Base-by-base conservation (phyloP, 768 basidiomycete species). In the Chalciporus piperatus region DNA sequence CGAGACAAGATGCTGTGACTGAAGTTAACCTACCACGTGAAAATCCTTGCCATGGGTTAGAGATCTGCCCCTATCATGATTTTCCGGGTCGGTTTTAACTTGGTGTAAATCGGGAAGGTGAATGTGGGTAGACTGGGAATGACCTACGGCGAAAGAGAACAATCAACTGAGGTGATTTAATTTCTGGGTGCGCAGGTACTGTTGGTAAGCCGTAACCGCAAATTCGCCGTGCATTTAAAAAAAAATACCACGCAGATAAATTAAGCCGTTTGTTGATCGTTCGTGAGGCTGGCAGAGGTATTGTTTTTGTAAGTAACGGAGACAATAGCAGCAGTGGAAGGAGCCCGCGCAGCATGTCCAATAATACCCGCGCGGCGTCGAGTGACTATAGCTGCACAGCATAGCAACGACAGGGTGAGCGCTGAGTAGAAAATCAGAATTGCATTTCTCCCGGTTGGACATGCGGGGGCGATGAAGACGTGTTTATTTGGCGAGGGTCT, bases 181-280 rank as follows among this genome's bases (percentile, higher is more conserved):
- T 37, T 37, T 37, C 35, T 32, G 30, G 22, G 11, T 32, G 30
- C 30, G 30, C 30, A 32, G 30, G 3, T 37, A 37, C n/a, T n/a
- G 35, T 37, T 35, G 35, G n/a, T 37, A 37, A 37, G 35, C 35
- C 35, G 35, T 37, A 37, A 13, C 13, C 10, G 32, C 32, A 14
- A 32, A 14, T 32, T 32, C 13, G 10, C 32, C 32, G 12, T 44
- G 40, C 28, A 45, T 23, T 16, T 44, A 37, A 38, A 42, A 45
- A n/a, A 46, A 49, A 46, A 33, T 13, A 45, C 41, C 38, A 37
- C 4, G 40, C 32, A 41, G 27, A 37, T 45, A 28, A 9, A 33
- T 32, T 50, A 38, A 51, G 59, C 59, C 58, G 59, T 58, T 61
- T 51, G 59, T 59, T 60, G 46, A 3, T 41, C 35, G 58, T 45